Evolutionary conservation across 306 rosid genomes (phyloP), one percentile per base, ranked within the genome.

Genomic region (Corylus americana): DNA sequence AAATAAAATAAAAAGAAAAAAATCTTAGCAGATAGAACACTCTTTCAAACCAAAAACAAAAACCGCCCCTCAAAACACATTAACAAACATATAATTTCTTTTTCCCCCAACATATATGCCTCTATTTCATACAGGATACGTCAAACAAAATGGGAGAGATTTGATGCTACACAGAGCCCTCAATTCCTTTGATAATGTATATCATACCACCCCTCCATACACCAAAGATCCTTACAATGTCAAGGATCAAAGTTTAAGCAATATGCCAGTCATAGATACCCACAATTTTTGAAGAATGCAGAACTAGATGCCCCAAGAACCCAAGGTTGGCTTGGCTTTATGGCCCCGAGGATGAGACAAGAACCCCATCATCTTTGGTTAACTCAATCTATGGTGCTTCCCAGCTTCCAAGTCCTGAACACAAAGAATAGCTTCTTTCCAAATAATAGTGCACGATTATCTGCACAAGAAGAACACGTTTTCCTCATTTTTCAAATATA

Each of bases 391-490:
- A 16, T 5, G 35, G 9, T 37, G 48, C 50, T 18, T 42, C 50
- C 48, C 72, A 9, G 72, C 72, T 42, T 67, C 49, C 44, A 2
- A 67, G 51, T 42, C 72, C 16, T n/a, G 13, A 35, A 67, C 14
- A 18, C 22, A 35, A 59, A 59, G 58, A 53, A 53, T 16, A 16
- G n/a, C 58, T 13, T 49, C 53, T 55, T 17, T 58, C 14, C 37
- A 29, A 62, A 29, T 7, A 67, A 67, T 37, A 39, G 16, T 67
- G 49, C 8, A 67, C 25, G 22, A 17, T 37, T 67, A 67, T 67
- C 71, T 67, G 71, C 71, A 18, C 11, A 67, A 64, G 22, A n/a
- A 64, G 22, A n/a, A 64, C 70, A 64, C 25, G 8, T 64, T 37
- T 64, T 35, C 22, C 35, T 35, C n/a, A 5, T 17, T 25, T 64